Percentiles rank a stretch among this genome's conserved stretches.
Evolutionary conservation across 768 basidiomycete species (phyloP).

Genomic region (Russula brevipes): DNA sequence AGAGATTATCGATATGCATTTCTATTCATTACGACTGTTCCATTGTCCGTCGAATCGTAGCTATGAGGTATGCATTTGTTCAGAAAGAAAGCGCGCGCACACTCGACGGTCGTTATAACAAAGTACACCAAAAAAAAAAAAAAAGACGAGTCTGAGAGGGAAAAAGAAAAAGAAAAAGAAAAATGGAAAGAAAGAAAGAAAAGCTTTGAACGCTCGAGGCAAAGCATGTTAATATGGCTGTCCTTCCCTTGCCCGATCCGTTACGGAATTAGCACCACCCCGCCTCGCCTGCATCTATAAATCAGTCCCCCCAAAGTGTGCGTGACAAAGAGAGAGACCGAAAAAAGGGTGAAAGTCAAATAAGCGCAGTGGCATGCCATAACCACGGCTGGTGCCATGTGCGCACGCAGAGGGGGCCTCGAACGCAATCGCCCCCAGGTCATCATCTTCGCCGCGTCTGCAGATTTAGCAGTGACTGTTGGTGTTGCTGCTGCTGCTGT

Average conservation of each 20-base stretch:
- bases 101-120: neutral
- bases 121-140: slow-evolving; percentile 2
- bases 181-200: neutral
- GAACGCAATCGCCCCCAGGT: too few species aligned
- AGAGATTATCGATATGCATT: slow-evolving; percentile 1
- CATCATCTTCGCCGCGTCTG: slow-evolving; percentile 15
- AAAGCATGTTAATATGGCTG: neutral
- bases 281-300: neutral
- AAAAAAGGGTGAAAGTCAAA: neutral
- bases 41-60: slow-evolving; percentile 22
- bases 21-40: slow-evolving; percentile 23
- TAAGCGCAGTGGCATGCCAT: neutral
- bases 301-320: neutral
- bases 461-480: slow-evolving; percentile 36
- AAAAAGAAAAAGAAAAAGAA: neutral
- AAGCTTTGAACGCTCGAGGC: neutral
- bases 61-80: slow-evolving; percentile 20
- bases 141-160: neutral
- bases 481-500: slow-evolving; percentile 52
- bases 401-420: too few species aligned
- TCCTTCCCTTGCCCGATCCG: neutral
- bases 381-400: too few species aligned
- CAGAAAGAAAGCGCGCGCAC: neutral
- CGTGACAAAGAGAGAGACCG: neutral
- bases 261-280: too few species aligned